Percentiles rank a stretch among this genome's conserved stretches.
Conservation (phyloP, 2,329 filamentous ascomycete genomes). For the Sarocladium brachiariae region DNA sequence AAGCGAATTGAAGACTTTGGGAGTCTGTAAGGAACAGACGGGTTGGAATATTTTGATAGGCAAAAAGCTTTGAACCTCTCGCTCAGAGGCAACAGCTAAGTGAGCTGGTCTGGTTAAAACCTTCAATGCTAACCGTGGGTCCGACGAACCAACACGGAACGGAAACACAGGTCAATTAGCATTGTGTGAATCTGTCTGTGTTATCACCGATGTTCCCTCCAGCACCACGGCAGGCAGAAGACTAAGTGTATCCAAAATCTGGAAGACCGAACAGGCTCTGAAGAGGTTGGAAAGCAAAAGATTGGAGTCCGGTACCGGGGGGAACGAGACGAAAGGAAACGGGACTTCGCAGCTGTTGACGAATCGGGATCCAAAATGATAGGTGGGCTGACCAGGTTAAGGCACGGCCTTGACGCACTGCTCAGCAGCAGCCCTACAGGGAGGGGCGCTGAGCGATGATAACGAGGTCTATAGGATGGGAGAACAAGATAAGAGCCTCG, state of each 20-base stretch:
- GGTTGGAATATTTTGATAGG: not conserved
- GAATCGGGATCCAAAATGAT: not conserved
- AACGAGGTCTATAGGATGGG: not conserved
- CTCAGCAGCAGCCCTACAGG: not conserved
- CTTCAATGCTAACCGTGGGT: conserved; percentile 1
- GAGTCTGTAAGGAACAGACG: too few relatives aligned
- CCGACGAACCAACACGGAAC: conserved; percentile 1
- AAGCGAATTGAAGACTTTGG: not conserved
- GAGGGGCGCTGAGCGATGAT: not conserved
- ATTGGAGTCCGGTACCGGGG: not conserved
- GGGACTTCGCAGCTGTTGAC: not conserved
- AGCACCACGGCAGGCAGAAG: not conserved
- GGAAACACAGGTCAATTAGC: conserved; percentile 1
- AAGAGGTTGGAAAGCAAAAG: not conserved
- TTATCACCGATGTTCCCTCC: not conserved
- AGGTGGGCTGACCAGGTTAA: not conserved
- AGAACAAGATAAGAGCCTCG: not conserved
- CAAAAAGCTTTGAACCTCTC: not conserved
- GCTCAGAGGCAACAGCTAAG: not conserved
- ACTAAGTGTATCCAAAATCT: not conserved
- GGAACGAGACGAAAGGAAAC: not conserved
- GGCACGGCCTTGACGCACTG: not conserved
- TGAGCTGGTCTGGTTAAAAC: not conserved
- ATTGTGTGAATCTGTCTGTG: not conserved
- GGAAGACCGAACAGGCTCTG: not conserved